phyloP scores from a whole-genome alignment of 2,329 filamentous ascomycete genomes.

The Stagonosporopsis tanaceti region DNA sequence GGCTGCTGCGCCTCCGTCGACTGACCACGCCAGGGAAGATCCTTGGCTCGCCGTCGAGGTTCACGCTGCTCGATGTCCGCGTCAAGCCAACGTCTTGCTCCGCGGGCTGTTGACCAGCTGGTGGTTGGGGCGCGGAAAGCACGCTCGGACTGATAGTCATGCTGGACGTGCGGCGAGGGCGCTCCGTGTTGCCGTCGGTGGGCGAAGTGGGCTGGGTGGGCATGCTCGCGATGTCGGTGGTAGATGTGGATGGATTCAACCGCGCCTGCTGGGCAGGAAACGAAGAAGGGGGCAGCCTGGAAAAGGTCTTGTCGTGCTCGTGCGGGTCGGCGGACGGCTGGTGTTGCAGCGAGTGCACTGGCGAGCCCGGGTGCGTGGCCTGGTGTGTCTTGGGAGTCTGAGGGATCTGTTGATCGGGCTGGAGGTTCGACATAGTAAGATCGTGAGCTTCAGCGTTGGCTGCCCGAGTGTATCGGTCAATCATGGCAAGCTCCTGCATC shows the following conservation, averaged over 20 bases:
- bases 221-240: constrained; percentile 26
- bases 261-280: constrained; percentile 50
- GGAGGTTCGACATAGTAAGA: constrained; percentile 48
- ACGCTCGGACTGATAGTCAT: constrained; percentile 39
- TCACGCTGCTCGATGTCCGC: constrained; percentile 36
- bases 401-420: constrained; percentile 31
- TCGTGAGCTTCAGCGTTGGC: constrained; percentile 40
- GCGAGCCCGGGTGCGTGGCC: constrained; percentile 48
- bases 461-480: constrained; percentile 53
- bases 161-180: constrained; percentile 39
- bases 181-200: constrained; percentile 33
- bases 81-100: constrained; percentile 30
- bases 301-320: constrained; percentile 42
- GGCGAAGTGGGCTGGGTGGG: constrained; percentile 37
- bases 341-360: constrained; percentile 51
- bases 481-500: constrained; percentile 82
- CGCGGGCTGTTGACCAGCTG: constrained; percentile 17
- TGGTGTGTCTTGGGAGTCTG: constrained; percentile 43
- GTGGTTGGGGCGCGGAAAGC: constrained; percentile 31
- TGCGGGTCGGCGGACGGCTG: constrained; percentile 51
- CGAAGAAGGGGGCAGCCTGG: constrained; percentile 38
- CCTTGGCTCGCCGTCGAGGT: constrained; percentile 66
- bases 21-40: constrained; percentile 76
- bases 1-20: constrained; percentile 46
- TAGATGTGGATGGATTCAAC: constrained; percentile 35